Percentiles rank a stretch among this genome's conserved stretches.
Evolutionary conservation across 768 basidiomycete genomes (phyloP).

Genomic region (Tulasnella sp.): DNA sequence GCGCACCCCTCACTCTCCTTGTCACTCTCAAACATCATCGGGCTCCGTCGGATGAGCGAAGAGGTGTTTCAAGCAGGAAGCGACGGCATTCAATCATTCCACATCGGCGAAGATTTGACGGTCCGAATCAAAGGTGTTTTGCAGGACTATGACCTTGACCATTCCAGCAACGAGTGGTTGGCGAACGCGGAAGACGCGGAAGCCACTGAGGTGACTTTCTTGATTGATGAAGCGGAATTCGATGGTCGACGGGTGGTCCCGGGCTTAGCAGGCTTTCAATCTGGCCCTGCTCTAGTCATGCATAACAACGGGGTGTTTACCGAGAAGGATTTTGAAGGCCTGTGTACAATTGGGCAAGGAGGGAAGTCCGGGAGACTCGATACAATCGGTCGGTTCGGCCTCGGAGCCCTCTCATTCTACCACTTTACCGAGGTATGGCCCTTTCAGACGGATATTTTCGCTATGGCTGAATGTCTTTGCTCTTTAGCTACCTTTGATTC

Average conservation of each 20-base stretch:
- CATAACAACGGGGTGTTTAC: neutral
- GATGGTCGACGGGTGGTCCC: slow-evolving; percentile 28
- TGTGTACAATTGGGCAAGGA: neutral
- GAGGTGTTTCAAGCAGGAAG: neutral
- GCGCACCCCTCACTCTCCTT: neutral
- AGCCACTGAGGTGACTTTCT: neutral
- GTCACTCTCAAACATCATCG: neutral
- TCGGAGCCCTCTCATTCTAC: slow-evolving; percentile 4
- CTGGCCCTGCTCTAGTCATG: neutral
- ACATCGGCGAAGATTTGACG: neutral
- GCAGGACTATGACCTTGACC: neutral
- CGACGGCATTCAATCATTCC: slow-evolving; percentile 22
- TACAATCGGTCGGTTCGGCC: slow-evolving; percentile 2
- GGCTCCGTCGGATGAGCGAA: neutral
- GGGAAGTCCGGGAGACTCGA: neutral
- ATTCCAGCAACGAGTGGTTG: neutral
- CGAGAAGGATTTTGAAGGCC: neutral
- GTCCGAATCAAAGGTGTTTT: neutral
- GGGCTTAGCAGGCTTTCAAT: neutral
- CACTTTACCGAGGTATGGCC: neutral
- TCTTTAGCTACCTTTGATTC: slow-evolving; percentile 24
- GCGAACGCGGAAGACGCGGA: slow-evolving; percentile 2
- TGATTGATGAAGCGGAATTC: neutral
- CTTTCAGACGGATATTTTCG: too few relatives aligned
- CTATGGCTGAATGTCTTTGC: neutral